phyloP scores from a whole-genome alignment of 1,284 basidiomycete species.

The Cutaneotrichosporon sp. region DNA sequence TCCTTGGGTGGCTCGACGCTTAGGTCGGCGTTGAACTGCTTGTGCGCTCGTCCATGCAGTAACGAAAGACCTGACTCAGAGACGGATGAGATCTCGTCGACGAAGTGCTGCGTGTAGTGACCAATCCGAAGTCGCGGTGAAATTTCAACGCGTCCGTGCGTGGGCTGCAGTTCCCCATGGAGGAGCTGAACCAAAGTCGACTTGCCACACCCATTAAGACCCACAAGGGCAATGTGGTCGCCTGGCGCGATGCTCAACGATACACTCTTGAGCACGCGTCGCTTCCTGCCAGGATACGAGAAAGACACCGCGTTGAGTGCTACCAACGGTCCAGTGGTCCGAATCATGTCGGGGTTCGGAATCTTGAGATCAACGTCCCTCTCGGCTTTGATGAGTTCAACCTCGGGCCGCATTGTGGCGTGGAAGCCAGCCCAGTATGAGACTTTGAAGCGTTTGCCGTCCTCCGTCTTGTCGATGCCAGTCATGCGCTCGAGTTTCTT shows the following conservation, averaged over 20 bases:
- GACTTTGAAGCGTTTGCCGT: slow-evolving; percentile 59
- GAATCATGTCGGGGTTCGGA: slow-evolving; percentile 50
- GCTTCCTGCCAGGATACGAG: slow-evolving; percentile 44
- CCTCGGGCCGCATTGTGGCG: slow-evolving; percentile 50
- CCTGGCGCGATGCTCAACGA: slow-evolving; percentile 57
- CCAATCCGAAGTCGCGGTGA: slow-evolving; percentile 59
- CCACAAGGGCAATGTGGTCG: slow-evolving; percentile 58
- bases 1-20: slow-evolving; percentile 36
- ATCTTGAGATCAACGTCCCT: slow-evolving; percentile 52
- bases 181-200: slow-evolving; percentile 60
- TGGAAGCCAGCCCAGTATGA: slow-evolving; percentile 55
- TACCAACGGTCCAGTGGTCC: slow-evolving; percentile 55
- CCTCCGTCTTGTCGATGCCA: slow-evolving; percentile 54
- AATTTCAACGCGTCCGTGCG: slow-evolving; percentile 55
- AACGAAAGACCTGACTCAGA: slow-evolving; percentile 22
- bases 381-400: slow-evolving; percentile 55
- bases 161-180: slow-evolving; percentile 53
- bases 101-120: slow-evolving; percentile 48
- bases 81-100: slow-evolving; percentile 50
- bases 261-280: slow-evolving; percentile 53
- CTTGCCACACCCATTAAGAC: slow-evolving; percentile 57
- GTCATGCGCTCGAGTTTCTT: slow-evolving; percentile 61
- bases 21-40: slow-evolving; percentile 2
- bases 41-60: slow-evolving; percentile 4
- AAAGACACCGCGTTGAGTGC: slow-evolving; percentile 54